Evolutionary conservation across 345 rosid species (phyloP).

Genomic region (Theobroma cacao): DNA sequence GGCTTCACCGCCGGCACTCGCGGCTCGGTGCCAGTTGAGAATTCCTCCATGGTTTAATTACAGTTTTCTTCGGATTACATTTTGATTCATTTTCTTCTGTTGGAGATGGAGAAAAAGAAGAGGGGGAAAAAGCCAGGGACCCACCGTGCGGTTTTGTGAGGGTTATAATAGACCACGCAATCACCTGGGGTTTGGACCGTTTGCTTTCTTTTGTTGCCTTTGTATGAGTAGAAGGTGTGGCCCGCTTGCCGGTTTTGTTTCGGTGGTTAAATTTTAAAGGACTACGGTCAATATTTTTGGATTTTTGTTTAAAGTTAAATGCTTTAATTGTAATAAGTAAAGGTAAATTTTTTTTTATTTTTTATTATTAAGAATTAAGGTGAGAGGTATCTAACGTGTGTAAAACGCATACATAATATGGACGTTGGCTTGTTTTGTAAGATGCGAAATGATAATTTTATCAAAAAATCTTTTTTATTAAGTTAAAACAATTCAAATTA

Average conservation of each 20-base stretch:
- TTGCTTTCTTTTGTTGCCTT: neutral
- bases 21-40: constrained; percentile 44
- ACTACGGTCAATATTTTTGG: too few relatives aligned
- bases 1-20: constrained; percentile 64
- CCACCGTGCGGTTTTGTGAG: neutral
- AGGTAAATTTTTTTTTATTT: too few relatives aligned
- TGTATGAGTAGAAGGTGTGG: neutral
- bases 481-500: too few relatives aligned
- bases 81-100: neutral
- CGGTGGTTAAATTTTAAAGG: neutral
- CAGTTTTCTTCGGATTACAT: neutral
- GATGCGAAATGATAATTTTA: too few relatives aligned
- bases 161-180: neutral
- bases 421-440: too few relatives aligned
- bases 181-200: neutral
- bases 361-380: too few relatives aligned
- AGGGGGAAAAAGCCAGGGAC: neutral
- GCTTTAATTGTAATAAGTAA: too few relatives aligned
- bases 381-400: too few relatives aligned
- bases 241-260: neutral
- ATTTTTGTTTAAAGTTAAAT: too few relatives aligned
- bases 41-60: constrained; percentile 22
- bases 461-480: too few relatives aligned
- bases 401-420: too few relatives aligned
- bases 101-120: neutral